Evolutionary conservation across 2,329 filamentous ascomycete species (phyloP).

Genomic region (Xylaria multiplex): DNA sequence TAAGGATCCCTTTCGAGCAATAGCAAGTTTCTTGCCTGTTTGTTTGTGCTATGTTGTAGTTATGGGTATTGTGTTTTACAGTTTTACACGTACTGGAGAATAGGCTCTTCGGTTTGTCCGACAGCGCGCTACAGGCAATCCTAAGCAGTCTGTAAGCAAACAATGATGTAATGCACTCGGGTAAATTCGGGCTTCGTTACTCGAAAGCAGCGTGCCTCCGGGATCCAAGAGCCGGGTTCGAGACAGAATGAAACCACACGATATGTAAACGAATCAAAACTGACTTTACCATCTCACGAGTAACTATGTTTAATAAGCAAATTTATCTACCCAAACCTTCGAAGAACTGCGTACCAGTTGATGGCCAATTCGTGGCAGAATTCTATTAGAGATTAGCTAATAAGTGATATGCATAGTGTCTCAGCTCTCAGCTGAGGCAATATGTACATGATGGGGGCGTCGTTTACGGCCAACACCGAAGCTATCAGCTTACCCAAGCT

Average conservation of each 20-base stretch:
- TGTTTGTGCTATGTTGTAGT: not conserved
- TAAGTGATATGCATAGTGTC: not conserved
- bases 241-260: conserved; percentile 2
- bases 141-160: not conserved
- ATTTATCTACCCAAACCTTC: not conserved
- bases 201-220: conserved; percentile 1
- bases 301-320: not conserved
- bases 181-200: not conserved
- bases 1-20: conserved; percentile 22
- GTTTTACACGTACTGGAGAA: conserved; percentile 8
- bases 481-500: not conserved
- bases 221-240: not conserved
- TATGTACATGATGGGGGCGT: conserved; percentile 27
- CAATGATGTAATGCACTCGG: conserved; percentile 28
- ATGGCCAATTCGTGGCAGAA: not conserved
- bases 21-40: not conserved
- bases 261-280: not conserved
- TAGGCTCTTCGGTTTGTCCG: conserved; percentile 5
- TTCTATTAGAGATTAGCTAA: not conserved
- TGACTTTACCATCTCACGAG: not conserved
- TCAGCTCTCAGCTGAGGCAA: conserved; percentile 12
- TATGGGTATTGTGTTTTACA: conserved; percentile 12
- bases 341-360: not conserved
- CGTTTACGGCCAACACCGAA: not conserved
- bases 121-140: conserved; percentile 14